Evolutionary conservation across 1,284 basidiomycete genomes (phyloP), one percentile per base, ranked within the genome.

Genomic region (Malassezia nana): DNA sequence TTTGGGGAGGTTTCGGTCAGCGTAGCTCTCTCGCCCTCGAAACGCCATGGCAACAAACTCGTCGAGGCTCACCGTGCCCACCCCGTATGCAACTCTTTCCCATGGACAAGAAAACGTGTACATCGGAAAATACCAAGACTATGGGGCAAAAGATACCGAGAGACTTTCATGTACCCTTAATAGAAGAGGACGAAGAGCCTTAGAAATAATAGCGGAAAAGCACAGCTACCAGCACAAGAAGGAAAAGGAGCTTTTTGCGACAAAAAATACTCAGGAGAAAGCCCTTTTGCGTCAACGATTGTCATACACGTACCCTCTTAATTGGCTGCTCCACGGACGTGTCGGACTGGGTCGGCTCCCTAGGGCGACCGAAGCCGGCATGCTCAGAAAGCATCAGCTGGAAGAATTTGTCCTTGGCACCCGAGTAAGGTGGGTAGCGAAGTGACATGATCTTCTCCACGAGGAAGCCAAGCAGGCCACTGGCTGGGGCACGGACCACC

Each of bases 401-500:
- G 58, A 72, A 59, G 55, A 66, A 58, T 35, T 57, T 55, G 24
- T 66, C 55, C 54, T 71, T 65, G 40, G 47, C 55, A 1, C 58
- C 41, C 10, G 56, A 52, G 59, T 76, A 76, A 8, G 75, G 75
- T 22, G 76, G 76, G 66, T 77, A 77, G 13, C 75, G 66, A 26
- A 55, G 44, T 25, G 64, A 55, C 65, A 77, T 69, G 53, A 72
- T 41, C 7, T 57, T 15, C 52, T 77, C 75, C 47, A 76, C 64
- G n/a, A 69, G 24, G 44, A 53, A 53, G 41, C 71, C 71, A n/a
- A 74, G 31, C 22, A 71, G 12, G 25, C 71, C 71, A 44, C 66
- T 70, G 5, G 62, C 68, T 1, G 80, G 79, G 6, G 78, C 73
- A 45, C 78, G 74, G 18, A 79, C 60, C 15, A 70, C 76, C 22